Evolutionary conservation across 1,139 yeast genomes (phyloP).

Genomic region (Pichia sp.): DNA sequence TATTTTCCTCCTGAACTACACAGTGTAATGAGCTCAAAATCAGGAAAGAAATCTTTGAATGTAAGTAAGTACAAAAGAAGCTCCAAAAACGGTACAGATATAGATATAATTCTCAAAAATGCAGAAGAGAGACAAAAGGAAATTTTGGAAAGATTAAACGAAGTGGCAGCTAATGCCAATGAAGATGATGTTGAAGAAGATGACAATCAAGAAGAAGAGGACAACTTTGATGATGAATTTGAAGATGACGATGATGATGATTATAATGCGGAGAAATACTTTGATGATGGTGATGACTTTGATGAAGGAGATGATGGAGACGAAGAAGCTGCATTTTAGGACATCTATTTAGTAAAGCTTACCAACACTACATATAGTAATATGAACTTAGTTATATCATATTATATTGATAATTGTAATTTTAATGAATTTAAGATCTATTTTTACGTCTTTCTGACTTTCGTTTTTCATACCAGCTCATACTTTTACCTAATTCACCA

Average conservation of each 20-base stretch:
- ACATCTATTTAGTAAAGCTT: background rate
- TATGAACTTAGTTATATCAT: background rate
- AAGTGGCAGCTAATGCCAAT: slow-evolving; percentile 43
- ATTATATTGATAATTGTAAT: background rate
- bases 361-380: background rate
- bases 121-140: slow-evolving; percentile 34
- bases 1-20: slow-evolving; percentile 79
- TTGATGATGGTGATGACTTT: slow-evolving; percentile 50
- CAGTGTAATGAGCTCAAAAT: slow-evolving; percentile 43
- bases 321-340: slow-evolving; percentile 61
- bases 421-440: background rate
- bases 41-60: slow-evolving; percentile 40
- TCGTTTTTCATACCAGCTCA: slow-evolving; percentile 16
- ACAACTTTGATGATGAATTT: slow-evolving; percentile 69
- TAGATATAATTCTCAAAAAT: slow-evolving; percentile 28
- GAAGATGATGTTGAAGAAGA: slow-evolving; percentile 30
- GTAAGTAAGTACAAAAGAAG: slow-evolving; percentile 42
- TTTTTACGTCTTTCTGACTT: slow-evolving; percentile 9
- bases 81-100: slow-evolving; percentile 30
- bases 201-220: slow-evolving; percentile 58
- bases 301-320: slow-evolving; percentile 48
- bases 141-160: slow-evolving; percentile 52
- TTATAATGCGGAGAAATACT: slow-evolving; percentile 70
- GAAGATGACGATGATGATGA: slow-evolving; percentile 74
- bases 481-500: background rate